A percentile compares a stretch with the other conserved stretches of the same genome.
Evolutionary conservation across 306 rosid genomes (phyloP).

Genomic region (cucumber (Cucumis sativus)): Cucumber_9930_V3 NC_026661.2:1097501-1098000

Average conservation of each 20-base stretch:
- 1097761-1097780: too few species aligned
- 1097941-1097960: not conserved
- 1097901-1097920: too few species aligned
- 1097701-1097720: slow-evolving; percentile 46
- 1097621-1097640: slow-evolving; percentile 16
- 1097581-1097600: not conserved
- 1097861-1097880: too few species aligned
- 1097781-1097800: too few species aligned
- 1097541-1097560: not conserved
- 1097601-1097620: not conserved
- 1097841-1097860: too few species aligned
- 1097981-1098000: slow-evolving; percentile 43
- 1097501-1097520: not conserved
- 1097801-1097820: too few species aligned
- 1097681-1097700: slow-evolving; percentile 69
- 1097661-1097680: slow-evolving; percentile 68
- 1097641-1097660: slow-evolving; percentile 85
- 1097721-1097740: slow-evolving; percentile 41
- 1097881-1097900: too few species aligned
- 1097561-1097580: too few species aligned
- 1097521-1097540: too few species aligned
- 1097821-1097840: too few species aligned
- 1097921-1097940: too few species aligned
- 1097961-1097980: not conserved
- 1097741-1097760: not conserved